Conservation (phyloP, 768 basidiomycete species). For the Calocera viscosa region DNA sequence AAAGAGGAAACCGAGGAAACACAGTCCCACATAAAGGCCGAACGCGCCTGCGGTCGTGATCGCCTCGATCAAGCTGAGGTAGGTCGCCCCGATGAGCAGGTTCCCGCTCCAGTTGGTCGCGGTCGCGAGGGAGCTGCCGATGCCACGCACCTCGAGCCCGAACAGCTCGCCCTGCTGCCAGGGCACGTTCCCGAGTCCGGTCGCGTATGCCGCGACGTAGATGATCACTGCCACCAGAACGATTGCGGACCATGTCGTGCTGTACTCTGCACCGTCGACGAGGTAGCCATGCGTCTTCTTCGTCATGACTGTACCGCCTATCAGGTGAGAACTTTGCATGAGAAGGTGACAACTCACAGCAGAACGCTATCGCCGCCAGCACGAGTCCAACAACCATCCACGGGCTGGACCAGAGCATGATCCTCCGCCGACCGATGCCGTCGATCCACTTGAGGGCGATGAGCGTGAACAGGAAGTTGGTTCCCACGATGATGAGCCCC, state of each 20-base stretch:
- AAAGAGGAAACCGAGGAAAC: conserved; percentile 57
- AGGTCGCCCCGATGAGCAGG: conserved; percentile 65
- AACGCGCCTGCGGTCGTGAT: conserved; percentile 68
- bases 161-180: conserved; percentile 86
- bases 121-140: conserved; percentile 62
- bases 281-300: conserved; percentile 47
- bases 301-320: conserved; percentile 39
- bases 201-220: conserved; percentile 72
- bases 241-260: conserved; percentile 48
- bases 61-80: conserved; percentile 60
- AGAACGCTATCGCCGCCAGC: conserved; percentile 52
- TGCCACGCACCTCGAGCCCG: conserved; percentile 62
- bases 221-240: conserved; percentile 72
- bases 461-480: conserved; percentile 67
- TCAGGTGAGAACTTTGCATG: too few relatives aligned
- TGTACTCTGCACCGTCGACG: conserved; percentile 45
- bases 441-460: conserved; percentile 66
- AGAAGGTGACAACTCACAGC: conserved; percentile 35
- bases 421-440: conserved; percentile 52
- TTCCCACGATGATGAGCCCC: conserved; percentile 63
- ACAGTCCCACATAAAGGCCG: conserved; percentile 63
- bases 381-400: conserved; percentile 58
- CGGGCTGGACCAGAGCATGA: conserved; percentile 58
- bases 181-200: conserved; percentile 65
- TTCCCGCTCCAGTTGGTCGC: conserved; percentile 71